Base-by-base conservation (phyloP, 352 stramenopile genomes). In the Globisporangium parvum region DNA sequence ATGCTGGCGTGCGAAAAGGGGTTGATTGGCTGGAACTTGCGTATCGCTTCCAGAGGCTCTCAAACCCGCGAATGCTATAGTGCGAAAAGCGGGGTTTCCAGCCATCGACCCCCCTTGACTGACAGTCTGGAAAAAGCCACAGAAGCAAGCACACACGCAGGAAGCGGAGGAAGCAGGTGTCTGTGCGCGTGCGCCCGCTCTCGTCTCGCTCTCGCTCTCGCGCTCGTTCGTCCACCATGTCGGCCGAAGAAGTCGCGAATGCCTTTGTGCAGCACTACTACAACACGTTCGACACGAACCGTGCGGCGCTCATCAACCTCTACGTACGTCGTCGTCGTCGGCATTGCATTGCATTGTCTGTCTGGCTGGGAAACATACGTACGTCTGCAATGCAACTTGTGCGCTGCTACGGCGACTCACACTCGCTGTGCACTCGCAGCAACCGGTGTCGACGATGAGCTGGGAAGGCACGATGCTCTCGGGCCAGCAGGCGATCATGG, bases 211-310 rank as follows among this genome's bases (percentile, higher is more conserved):
- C 47, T 37, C 17, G 20, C 6, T 31, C 26, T 31, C 26, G 26
- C 26, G 3, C 26, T 2, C 26, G 26, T 6, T 31, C 26, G 26
- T 31, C 41, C 50, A 79, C 31, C 64, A 95, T 95, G 85, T 92
- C 82, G 55, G 83, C 82, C 21, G 74, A 91, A 61, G 80, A 93
- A 2, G 79, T 95, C 59, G 85, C 82, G 48, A 88, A 90, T 48
- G 80, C 81, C 54, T 95, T 95, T 63, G 79, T 91, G 62, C 71
- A 87, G 69, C 83, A 93, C 73, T 95, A 93, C 68, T 95, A 95
- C 79, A 80, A 69, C 47, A 88, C 79, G 51, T 93, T 95, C 65
- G 81, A 92, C 69, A 73, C 67, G 59, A 95, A 95, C 67, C 80
- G 81, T 49, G 72, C 78, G 54, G 73, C 55, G 18, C 71, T 95